phyloP scores from a whole-genome alignment of 305 asterid genomes.

The Solanum chacoense region DNA sequence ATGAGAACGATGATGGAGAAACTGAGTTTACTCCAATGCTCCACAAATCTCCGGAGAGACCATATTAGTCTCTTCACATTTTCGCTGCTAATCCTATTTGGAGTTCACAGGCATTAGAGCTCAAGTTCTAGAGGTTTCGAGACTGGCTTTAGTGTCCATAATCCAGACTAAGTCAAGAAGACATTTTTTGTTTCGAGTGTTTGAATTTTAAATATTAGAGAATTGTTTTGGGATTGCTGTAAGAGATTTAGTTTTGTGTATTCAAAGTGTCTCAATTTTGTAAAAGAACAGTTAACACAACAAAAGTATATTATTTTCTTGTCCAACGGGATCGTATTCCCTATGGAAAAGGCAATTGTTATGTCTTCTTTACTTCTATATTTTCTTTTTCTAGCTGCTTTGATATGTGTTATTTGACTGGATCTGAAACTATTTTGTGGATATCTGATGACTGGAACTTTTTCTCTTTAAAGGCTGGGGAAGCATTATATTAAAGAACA shows the following conservation, averaged over 20 bases:
- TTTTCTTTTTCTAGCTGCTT: not conserved
- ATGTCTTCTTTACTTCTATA: not conserved
- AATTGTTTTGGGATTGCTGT: not conserved
- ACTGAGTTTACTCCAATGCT: slow-evolving; percentile 19
- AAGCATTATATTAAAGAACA: not conserved
- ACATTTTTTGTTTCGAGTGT: not conserved
- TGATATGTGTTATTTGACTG: not conserved
- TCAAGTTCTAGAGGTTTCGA: slow-evolving; percentile 23
- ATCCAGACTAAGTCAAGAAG: not conserved
- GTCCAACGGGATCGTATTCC: slow-evolving; percentile 9
- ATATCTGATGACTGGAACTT: not conserved
- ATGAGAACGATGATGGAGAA: slow-evolving; percentile 19
- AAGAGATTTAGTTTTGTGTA: not conserved
- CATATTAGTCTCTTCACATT: slow-evolving; percentile 40
- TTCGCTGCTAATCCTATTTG: slow-evolving; percentile 66
- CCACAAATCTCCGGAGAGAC: slow-evolving; percentile 38
- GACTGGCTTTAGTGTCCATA: slow-evolving; percentile 35
- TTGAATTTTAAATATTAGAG: not conserved
- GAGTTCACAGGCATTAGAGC: slow-evolving; percentile 41
- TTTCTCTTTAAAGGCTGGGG: not conserved
- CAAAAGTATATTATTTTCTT: not conserved
- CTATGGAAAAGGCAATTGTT: not conserved
- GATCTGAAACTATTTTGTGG: not conserved
- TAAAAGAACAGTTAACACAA: not conserved
- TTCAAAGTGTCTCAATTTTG: not conserved